Conservation (phyloP, 495 filamentous ascomycete genomes). For the Penicillium pulvis region DNA sequence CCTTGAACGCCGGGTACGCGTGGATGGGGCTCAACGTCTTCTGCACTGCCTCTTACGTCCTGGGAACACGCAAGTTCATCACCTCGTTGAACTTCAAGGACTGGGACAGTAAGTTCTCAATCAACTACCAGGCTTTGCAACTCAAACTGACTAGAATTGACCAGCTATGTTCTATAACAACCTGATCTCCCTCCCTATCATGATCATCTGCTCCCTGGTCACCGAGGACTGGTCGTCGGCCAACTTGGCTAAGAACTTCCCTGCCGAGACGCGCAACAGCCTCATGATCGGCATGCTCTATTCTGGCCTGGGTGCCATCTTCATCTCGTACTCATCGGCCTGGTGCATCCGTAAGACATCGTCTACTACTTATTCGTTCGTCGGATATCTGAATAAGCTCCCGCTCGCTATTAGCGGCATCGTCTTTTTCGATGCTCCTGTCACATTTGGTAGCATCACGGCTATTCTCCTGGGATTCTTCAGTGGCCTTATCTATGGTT, state of each 20-base stretch:
- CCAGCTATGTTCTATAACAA: conserved; percentile 99
- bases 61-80: conserved; percentile 97
- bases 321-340: conserved; percentile 97
- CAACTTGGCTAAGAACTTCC: conserved; percentile 90
- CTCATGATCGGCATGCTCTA: conserved; percentile 88
- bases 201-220: conserved; percentile 78
- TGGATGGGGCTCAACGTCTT: conserved; percentile 99
- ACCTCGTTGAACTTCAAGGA: conserved; percentile 99
- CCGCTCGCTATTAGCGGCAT: conserved; percentile 89
- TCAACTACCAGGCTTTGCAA: neutral
- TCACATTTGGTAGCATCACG: conserved; percentile 86
- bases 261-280: conserved; percentile 68
- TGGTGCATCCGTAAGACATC: conserved; percentile 98
- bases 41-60: conserved; percentile 86
- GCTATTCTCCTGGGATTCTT: conserved; percentile 89
- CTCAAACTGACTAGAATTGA: conserved; percentile 1
- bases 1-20: conserved; percentile 91
- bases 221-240: conserved; percentile 88
- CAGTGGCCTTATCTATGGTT: conserved; percentile 88
- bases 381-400: conserved; percentile 96
- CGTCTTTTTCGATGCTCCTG: conserved; percentile 91
- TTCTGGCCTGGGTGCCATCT: conserved; percentile 89
- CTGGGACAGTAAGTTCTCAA: conserved; percentile 82
- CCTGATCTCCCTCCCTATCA: conserved; percentile 91
- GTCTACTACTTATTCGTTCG: conserved; percentile 97